A percentile compares a stretch with the other conserved stretches of the same genome.
These are phyloP conservation scores for Calonectria crousiana DNA, from an alignment of 2,329 filamentous ascomycete genomes.

Conservation along the genomic window DNA sequence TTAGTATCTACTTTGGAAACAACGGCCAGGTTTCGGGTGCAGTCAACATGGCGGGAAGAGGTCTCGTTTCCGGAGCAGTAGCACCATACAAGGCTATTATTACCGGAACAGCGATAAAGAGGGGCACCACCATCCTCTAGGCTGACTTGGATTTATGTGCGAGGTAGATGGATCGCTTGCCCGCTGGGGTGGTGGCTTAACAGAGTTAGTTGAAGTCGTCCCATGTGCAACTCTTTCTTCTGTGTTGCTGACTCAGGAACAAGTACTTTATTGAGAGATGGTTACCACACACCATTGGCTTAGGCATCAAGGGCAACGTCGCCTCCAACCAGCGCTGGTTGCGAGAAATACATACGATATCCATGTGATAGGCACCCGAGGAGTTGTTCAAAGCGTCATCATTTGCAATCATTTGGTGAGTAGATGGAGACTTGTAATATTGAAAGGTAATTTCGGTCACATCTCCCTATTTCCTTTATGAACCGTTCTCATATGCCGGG, in stretches of 20 bases:
- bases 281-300: too few species aligned
- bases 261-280: too few species aligned
- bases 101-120: not conserved
- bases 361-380: too few species aligned
- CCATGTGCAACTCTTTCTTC: too few species aligned
- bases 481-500: not conserved
- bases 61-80: not conserved
- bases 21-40: not conserved
- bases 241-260: not conserved
- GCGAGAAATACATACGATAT: too few species aligned
- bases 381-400: too few species aligned
- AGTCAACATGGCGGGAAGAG: not conserved
- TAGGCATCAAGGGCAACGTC: too few species aligned
- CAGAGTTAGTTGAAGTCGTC: too few species aligned
- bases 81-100: not conserved
- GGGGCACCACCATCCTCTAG: not conserved
- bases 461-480: not conserved
- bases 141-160: not conserved
- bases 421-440: too few species aligned
- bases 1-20: not conserved
- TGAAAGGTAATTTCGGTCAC: not conserved
- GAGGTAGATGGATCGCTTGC: not conserved
- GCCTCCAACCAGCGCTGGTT: too few species aligned
- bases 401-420: too few species aligned
- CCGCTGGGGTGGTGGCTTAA: too few species aligned